phyloP scores from a whole-genome alignment of 805 yeast species.

The Lachancea cidri region DNA sequence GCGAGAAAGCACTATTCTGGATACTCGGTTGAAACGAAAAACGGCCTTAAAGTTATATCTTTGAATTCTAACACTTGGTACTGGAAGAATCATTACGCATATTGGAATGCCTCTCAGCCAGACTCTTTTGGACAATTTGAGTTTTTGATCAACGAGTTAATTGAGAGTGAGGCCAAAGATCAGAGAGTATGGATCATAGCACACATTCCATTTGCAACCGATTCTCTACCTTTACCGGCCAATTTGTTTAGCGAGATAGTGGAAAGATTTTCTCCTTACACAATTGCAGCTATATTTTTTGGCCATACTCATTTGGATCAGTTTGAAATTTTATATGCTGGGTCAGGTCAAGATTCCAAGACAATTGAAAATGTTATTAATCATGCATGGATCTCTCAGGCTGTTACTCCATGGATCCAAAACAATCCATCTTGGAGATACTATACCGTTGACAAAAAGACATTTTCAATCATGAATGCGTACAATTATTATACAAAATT shows the following conservation, averaged over 20 bases:
- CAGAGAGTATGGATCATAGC: constrained; percentile 72
- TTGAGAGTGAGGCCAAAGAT: constrained; percentile 50
- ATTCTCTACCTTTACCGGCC: constrained; percentile 58
- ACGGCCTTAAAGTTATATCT: constrained; percentile 56
- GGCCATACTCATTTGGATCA: constrained; percentile 73
- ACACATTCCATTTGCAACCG: constrained; percentile 60
- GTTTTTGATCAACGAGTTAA: constrained; percentile 56
- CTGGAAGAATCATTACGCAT: constrained; percentile 54
- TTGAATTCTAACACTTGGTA: constrained; percentile 67
- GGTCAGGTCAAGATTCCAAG: constrained; percentile 39
- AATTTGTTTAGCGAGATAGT: constrained; percentile 51
- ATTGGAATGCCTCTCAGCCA: constrained; percentile 46
- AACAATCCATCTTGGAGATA: constrained; percentile 71
- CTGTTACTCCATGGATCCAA: constrained; percentile 56
- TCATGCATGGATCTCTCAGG: constrained; percentile 61
- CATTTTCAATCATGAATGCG: constrained; percentile 57
- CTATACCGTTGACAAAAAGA: constrained; percentile 57
- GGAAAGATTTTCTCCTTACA: constrained; percentile 62
- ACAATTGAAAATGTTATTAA: constrained; percentile 43
- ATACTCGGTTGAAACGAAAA: constrained; percentile 48
- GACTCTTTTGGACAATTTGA: constrained; percentile 61
- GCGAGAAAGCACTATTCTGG: constrained; percentile 54
- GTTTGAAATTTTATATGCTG: constrained; percentile 52
- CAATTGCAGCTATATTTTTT: constrained; percentile 63
- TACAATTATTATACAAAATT: constrained; percentile 55